A percentile compares a stretch with the other conserved stretches of the same genome.
Conservation (phyloP, 2,329 filamentous ascomycete genomes). For the Aspergillus ustus region DNA sequence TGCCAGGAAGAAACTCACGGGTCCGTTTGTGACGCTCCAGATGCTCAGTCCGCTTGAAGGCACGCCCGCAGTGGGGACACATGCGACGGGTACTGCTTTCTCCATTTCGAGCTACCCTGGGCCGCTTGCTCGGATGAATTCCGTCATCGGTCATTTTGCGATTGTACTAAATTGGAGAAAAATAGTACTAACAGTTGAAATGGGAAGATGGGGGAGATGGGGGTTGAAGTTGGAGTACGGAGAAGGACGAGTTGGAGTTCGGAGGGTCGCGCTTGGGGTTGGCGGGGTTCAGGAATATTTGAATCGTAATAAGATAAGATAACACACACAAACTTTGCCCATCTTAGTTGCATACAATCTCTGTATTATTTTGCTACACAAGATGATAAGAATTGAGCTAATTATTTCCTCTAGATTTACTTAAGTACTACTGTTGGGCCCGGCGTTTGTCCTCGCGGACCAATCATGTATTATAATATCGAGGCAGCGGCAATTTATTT, state of each 20-base stretch:
- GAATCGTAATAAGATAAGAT: not conserved
- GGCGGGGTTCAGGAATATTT: not conserved
- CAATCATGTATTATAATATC: no score
- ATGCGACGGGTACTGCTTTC: not conserved
- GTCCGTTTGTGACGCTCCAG: conserved; percentile 12
- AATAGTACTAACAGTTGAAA: not conserved
- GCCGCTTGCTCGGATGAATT: not conserved
- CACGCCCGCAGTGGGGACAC: conserved; percentile 9
- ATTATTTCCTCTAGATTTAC: no score
- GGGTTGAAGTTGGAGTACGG: not conserved
- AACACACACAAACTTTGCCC: not conserved
- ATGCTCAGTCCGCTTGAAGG: conserved; percentile 10
- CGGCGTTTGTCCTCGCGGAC: no score
- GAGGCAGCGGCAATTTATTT: no score
- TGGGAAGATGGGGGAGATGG: not conserved
- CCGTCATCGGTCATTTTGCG: not conserved
- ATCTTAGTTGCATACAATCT: no score
- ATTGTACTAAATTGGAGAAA: not conserved
- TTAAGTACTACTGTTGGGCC: no score
- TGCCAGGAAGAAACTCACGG: not conserved
- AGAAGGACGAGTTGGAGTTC: not conserved
- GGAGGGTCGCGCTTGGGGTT: not conserved
- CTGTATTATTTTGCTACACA: no score
- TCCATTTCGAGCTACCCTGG: not conserved
- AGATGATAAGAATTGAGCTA: no score